These are phyloP conservation scores for Amorphotheca resinae DNA, from an alignment of 495 filamentous ascomycete species.

Conservation along the genomic window DNA sequence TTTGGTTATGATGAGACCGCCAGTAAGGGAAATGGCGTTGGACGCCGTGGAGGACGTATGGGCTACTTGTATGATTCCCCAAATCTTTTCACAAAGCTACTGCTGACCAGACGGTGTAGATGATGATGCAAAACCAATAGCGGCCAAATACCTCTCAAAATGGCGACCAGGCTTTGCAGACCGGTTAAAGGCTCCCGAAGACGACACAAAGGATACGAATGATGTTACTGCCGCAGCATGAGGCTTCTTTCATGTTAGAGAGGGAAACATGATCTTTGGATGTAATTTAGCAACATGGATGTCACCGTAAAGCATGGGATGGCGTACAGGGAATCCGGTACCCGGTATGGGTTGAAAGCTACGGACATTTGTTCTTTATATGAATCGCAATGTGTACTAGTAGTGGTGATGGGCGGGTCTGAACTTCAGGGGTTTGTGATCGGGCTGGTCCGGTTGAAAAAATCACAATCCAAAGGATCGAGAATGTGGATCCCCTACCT, in stretches of 20 bases:
- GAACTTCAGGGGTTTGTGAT: no score
- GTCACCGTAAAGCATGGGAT: not conserved
- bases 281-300: not conserved
- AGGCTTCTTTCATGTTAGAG: not conserved
- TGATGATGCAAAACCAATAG: slow-evolving; percentile 40
- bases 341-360: not conserved
- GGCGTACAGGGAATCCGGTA: not conserved
- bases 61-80: slow-evolving; percentile 50
- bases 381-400: no score
- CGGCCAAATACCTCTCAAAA: slow-evolving; percentile 39
- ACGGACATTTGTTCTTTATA: no score
- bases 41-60: slow-evolving; percentile 81
- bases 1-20: slow-evolving; percentile 73
- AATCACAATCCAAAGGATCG: no score
- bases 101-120: slow-evolving; percentile 12
- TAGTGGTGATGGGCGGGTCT: no score
- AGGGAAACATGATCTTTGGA: not conserved
- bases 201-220: slow-evolving; percentile 10
- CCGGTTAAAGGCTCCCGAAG: slow-evolving; percentile 2
- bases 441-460: no score
- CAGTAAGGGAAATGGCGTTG: slow-evolving; percentile 66
- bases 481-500: no score
- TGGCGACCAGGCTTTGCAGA: slow-evolving; percentile 38
- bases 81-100: slow-evolving; percentile 1
- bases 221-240: not conserved